These are phyloP conservation scores for Fragilariopsis cylindrus DNA, from an alignment of 108 stramenopile genomes.

Conservation along the genomic window DNA sequence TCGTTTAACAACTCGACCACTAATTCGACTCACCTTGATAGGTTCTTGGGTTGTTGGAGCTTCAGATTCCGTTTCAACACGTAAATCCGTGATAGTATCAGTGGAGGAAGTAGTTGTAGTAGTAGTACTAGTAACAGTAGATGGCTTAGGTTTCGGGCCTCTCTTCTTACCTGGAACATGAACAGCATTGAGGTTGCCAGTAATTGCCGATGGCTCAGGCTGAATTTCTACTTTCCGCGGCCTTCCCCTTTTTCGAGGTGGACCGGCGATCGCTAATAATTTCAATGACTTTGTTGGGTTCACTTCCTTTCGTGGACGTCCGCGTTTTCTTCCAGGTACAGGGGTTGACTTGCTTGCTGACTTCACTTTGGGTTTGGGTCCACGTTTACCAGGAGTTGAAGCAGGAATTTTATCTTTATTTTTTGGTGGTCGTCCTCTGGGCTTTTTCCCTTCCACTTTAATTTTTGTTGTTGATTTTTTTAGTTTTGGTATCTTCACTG, in stretches of 20 bases:
- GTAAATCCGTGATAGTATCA: no score
- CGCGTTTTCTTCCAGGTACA: conserved; percentile 21
- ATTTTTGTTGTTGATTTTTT: conserved; percentile 10
- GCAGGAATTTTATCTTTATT: not conserved
- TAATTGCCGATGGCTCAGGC: not conserved
- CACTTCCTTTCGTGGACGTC: conserved; percentile 28
- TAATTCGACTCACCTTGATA: conserved; percentile 54
- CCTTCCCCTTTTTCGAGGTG: conserved; percentile 27
- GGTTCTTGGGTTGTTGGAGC: conserved; percentile 12
- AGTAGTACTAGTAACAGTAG: not conserved
- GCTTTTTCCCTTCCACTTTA: not conserved
- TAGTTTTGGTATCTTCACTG: conserved; percentile 10
- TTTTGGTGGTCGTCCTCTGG: not conserved
- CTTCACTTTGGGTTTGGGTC: conserved; percentile 29
- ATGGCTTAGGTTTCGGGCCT: conserved; percentile 1
- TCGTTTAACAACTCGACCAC: conserved; percentile 75
- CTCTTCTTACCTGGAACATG: conserved; percentile 5
- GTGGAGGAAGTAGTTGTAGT: not conserved
- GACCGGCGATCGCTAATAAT: not conserved
- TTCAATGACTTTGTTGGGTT: conserved; percentile 1
- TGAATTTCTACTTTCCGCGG: conserved; percentile 20
- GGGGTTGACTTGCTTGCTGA: conserved; percentile 2
- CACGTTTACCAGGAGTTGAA: conserved; percentile 24
- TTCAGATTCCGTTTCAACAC: not conserved
- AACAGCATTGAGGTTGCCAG: not conserved